Conservation (phyloP, 768 basidiomycete species). For the Trametes gibbosa region DNA sequence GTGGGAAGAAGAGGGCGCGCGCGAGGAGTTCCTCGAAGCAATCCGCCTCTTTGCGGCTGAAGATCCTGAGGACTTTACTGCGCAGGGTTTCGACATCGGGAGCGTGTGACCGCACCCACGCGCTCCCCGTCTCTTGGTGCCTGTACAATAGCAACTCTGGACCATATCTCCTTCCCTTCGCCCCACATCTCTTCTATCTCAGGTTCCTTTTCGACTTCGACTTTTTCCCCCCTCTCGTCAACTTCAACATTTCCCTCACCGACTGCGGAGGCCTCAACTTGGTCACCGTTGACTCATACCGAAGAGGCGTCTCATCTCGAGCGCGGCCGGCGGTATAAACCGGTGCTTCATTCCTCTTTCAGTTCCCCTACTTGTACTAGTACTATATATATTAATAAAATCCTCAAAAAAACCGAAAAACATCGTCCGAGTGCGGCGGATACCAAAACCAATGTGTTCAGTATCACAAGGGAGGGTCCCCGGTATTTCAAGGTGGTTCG, state of each 20-base stretch:
- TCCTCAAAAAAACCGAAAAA: not conserved
- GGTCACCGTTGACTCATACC: too few relatives aligned
- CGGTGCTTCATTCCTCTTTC: not conserved
- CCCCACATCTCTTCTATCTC: not conserved
- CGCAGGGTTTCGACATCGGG: slow-evolving; percentile 10
- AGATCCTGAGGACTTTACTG: too few relatives aligned
- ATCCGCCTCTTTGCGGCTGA: not conserved
- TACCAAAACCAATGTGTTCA: not conserved
- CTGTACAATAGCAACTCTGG: not conserved
- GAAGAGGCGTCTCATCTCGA: too few relatives aligned
- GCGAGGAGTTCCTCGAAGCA: slow-evolving; percentile 1
- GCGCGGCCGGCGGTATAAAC: too few relatives aligned
- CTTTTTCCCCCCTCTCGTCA: too few relatives aligned
- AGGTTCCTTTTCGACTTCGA: not conserved
- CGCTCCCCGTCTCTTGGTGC: not conserved
- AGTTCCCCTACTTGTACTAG: not conserved
- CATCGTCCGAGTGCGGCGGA: not conserved
- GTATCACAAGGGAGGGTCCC: not conserved
- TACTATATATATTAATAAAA: not conserved
- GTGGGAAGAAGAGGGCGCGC: slow-evolving; percentile 6
- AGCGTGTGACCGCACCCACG: slow-evolving; percentile 3
- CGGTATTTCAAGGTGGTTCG: slow-evolving; percentile 5
- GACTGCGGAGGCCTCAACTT: too few relatives aligned
- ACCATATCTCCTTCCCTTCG: too few relatives aligned
- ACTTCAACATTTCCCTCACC: too few relatives aligned